Percentiles rank a stretch among this genome's conserved stretches.
Conservation (phyloP, 257 asterid genomes). For the Nicotiana benthamiana region DNA sequence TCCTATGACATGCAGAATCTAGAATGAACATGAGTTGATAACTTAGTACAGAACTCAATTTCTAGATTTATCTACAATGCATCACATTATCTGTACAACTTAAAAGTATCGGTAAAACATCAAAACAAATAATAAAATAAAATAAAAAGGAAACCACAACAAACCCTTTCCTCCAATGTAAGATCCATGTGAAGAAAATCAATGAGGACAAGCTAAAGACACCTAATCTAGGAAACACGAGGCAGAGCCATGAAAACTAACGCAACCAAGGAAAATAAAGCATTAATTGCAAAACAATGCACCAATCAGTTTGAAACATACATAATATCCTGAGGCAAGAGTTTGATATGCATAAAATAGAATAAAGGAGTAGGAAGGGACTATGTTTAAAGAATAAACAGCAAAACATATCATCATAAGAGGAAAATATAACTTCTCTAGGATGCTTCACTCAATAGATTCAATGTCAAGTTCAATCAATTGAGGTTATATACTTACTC, state of each 20-base stretch:
- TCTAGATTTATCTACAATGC: background rate
- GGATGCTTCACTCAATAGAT: background rate
- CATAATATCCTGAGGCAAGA: background rate
- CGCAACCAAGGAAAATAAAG: background rate
- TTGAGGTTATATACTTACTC: background rate
- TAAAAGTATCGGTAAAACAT: background rate
- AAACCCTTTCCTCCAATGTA: background rate
- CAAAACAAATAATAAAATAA: background rate
- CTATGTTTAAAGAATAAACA: background rate
- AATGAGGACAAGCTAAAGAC: background rate
- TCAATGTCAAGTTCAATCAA: background rate
- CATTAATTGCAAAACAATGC: background rate
- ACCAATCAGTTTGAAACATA: background rate
- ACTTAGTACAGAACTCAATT: background rate
- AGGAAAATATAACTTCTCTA: background rate
- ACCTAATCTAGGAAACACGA: background rate
- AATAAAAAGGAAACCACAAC: background rate
- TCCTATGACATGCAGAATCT: background rate
- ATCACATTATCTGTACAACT: background rate
- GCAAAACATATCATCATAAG: background rate
- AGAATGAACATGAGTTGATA: background rate
- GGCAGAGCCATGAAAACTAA: background rate
- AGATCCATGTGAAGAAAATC: background rate
- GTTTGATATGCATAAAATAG: background rate
- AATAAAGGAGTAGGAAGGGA: background rate